Base-by-base conservation (phyloP, 306 rosid genomes). In the Quillaja saponaria region DNA sequence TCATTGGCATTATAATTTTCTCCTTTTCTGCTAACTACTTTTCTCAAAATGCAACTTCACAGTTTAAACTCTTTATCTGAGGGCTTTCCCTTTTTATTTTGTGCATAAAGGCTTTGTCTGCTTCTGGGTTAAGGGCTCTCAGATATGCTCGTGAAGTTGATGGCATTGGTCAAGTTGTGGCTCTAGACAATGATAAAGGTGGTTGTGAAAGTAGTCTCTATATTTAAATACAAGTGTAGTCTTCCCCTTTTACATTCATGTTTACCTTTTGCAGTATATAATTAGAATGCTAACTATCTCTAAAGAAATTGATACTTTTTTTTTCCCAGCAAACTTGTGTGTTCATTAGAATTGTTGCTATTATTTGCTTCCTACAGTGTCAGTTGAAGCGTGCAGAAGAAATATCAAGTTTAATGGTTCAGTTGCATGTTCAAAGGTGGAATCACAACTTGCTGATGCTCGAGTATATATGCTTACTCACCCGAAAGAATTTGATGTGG, bases 381-480 rank as follows among this genome's bases (percentile, higher is more conserved):
- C 96, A 14, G 96, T 94, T 35, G 99, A 94, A 68, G 85, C 99
- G 62, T 94, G 99, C 72, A 79, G 78, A 76, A 89, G 97, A 74
- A 94, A 94, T 84, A 94, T 94, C 77, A 87, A 87, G 79, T 94
- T 94, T 71, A 94, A 94, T 78, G 99, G 97, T 72, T 89, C 97
- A 28, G 85, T 89, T 48, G 91, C 97, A 9, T 56, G 69, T 75
- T 71, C 87, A 13, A 94, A 85, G 74, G 99, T 94, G 71, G 99
- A 94, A 78, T 85, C 99, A 62, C 87, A 89, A 80, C 95, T 83
- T 64, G 84, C 91, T 21, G 99, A 94, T 71, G 99, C 99, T 75
- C 96, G 97, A 44, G 96, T 87, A 34, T 86, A 81, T 81, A 94
- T 94, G 99, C 82, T 94, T 77, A 87, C 89, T 49, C 88, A 94